Base-by-base conservation (phyloP, 352 stramenopile species). In the Blastocystis sp. region DNA sequence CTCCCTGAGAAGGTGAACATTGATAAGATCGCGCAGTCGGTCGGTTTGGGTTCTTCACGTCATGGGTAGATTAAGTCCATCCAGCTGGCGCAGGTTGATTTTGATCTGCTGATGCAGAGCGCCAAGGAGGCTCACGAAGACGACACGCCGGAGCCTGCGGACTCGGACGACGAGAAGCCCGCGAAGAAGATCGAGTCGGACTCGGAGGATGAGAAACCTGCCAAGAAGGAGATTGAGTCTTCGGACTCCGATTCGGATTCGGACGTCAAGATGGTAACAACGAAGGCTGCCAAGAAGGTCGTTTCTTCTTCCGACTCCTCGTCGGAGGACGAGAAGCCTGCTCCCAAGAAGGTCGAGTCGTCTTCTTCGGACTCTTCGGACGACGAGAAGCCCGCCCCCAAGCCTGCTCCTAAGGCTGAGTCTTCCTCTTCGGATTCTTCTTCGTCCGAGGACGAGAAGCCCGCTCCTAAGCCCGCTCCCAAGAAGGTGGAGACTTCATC, bases 281-380 rank as follows among this genome's bases (percentile, higher is more conserved):
- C 63, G 69, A 85, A 84, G 56, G n/a, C 71, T 69, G 56, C n/a
- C 6, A 40, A 40, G 32, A 75, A 75, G 63, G 51, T 59, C 3
- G 51, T 59, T 3, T 59, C 51, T 59, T 72, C 57, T 49, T 76
- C 57, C 16, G 36, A 57, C 44, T 75, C 63, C 18, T 81, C 69
- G n/a, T 76, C 57, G 18, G 75, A 84, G 46, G 73, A 85, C 38
- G 75, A 85, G 56, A 85, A 85, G 32, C 75, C 75, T 11, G 46
- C 48, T 16, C 57, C 57, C 14, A 85, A 85, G 53, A 63, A 73
- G 61, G 61, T 49, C 14, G 69, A 79, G 54, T 85, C 75, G 9
- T 85, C 75, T 11, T 54, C 36, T 42, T 72, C 57, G 0, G 16
- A 49, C 38, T 76, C 57, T 54, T 71, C 53, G 7, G 75, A 85